Conservation (phyloP, 2,329 filamentous ascomycete genomes). For the Colletotrichum orbiculare region DNA sequence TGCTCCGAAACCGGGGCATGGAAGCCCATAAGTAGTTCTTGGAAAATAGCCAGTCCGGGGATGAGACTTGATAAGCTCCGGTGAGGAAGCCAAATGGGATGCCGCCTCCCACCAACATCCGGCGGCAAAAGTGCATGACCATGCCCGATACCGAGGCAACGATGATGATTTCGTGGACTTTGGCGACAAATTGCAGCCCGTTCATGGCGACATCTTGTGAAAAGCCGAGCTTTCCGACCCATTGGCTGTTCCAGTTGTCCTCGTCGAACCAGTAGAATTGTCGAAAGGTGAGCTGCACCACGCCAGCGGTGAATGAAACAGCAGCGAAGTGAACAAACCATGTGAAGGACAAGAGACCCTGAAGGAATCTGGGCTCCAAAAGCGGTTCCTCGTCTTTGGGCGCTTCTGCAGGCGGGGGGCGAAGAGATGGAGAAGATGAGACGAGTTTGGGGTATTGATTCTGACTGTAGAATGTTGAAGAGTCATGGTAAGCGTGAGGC, state of each 20-base stretch:
- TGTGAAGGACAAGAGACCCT: neutral
- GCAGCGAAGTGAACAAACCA: neutral
- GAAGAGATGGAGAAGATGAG: no score
- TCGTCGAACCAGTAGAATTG: constrained; percentile 2
- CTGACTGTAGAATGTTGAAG: no score
- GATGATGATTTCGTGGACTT: constrained; percentile 2
- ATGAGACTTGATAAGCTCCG: neutral
- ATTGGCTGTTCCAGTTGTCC: neutral
- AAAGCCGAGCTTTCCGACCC: neutral
- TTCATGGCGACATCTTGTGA: neutral
- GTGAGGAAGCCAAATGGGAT: neutral
- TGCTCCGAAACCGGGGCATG: neutral
- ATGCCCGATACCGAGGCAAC: neutral
- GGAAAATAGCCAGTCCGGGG: neutral
- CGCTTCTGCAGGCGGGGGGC: neutral
- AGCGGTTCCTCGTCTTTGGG: neutral
- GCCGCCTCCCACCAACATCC: neutral
- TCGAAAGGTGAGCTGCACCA: neutral
- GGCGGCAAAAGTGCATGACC: constrained; percentile 4
- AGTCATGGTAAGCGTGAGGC: no score
- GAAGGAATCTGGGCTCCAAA: neutral
- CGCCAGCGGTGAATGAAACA: neutral
- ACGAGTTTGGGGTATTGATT: no score
- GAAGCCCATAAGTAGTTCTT: neutral
- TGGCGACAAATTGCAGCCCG: neutral